Base-by-base conservation (phyloP, 2,329 filamentous ascomycete species). In the Alternaria atra region DNA sequence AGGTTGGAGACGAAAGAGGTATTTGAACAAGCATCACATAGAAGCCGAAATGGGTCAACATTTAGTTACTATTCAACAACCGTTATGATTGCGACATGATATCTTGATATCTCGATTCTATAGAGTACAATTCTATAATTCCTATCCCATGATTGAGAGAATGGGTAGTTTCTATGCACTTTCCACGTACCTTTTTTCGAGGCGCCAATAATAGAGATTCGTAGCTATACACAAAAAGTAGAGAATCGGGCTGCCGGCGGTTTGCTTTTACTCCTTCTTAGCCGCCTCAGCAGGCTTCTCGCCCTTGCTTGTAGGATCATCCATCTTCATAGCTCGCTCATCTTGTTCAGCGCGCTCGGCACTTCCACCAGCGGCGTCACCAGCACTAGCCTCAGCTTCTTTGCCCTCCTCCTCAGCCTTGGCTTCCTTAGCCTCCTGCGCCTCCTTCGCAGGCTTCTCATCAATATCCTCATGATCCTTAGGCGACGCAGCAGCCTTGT, bases 391-490 rank as follows among this genome's bases (percentile, higher is more conserved):
- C 50, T 79, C 76, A 1, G 67, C 67, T 55, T 76, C 74, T 29
- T 68, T 67, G 51, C 60, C 64, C 55, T 73, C 70, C 42, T 66
- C 67, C 13, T 59, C 61, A 17, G 65, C 68, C 46, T 72, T 68
- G 17, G 60, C 65, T 40, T 72, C 68, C 44, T 64, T 64, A 1
- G 61, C 59, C 27, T 64, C 60, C 12, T 63, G 30, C 10, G 61
- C 61, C 25, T 62, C 61, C 13, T 60, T 52, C 58, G 73, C 71
- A 6, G 89, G 86, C 77, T 93, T 91, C 67, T 97, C 95, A 73
- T 98, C 94, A 71, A 98, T 98, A 77, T 98, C 87, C 64, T 97
- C 92, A 30, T 89, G 88, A 72, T 98, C 95, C 75, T 93, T 91
- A 1, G 91, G 91, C 8, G 90, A 90, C 35, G 90, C 86, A 52